Conservation (phyloP, 1,284 basidiomycete species). For the Boletellus deceptivus region DNA sequence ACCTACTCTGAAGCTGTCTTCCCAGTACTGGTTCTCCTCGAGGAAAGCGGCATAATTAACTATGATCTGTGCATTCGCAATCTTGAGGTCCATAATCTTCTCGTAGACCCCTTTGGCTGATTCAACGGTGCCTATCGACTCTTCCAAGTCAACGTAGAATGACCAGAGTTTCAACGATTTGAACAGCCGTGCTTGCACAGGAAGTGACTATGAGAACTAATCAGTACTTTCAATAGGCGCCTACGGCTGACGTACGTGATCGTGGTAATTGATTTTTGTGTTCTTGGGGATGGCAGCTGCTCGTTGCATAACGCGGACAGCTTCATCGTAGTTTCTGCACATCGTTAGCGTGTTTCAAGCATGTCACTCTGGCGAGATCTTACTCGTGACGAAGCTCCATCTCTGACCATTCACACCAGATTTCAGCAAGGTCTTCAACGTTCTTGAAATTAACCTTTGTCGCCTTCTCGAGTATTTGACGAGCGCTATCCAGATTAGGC, state of each 20-base stretch:
- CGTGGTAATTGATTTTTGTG: constrained; percentile 90
- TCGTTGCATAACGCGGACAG: constrained; percentile 93
- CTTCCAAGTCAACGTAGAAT: constrained; percentile 97
- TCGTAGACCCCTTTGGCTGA: constrained; percentile 93
- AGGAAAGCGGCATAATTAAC: constrained; percentile 97
- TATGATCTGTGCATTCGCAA: constrained; percentile 98
- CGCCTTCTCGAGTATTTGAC: constrained; percentile 91
- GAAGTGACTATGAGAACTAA: constrained; percentile 55
- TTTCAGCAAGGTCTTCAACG: constrained; percentile 97
- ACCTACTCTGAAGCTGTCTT: constrained; percentile 96
- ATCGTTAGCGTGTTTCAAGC: constrained; percentile 10
- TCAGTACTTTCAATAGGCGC: constrained; percentile 8
- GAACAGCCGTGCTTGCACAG: constrained; percentile 90
- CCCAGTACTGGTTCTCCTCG: constrained; percentile 97
- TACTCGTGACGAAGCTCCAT: constrained; percentile 96
- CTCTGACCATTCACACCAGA: constrained; percentile 99
- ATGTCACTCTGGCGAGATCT: constrained; percentile 34
- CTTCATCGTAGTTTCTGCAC: constrained; percentile 90
- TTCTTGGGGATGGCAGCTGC: constrained; percentile 89
- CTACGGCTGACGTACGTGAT: constrained; percentile 67
- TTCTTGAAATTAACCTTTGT: constrained; percentile 89
- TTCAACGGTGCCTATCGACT: constrained; percentile 93
- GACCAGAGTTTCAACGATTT: constrained; percentile 99
- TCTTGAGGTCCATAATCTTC: constrained; percentile 94
- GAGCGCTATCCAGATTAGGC: constrained; percentile 79